phyloP scores from a whole-genome alignment of 441 rosid genomes.

The Lepidium campestre region DNA sequence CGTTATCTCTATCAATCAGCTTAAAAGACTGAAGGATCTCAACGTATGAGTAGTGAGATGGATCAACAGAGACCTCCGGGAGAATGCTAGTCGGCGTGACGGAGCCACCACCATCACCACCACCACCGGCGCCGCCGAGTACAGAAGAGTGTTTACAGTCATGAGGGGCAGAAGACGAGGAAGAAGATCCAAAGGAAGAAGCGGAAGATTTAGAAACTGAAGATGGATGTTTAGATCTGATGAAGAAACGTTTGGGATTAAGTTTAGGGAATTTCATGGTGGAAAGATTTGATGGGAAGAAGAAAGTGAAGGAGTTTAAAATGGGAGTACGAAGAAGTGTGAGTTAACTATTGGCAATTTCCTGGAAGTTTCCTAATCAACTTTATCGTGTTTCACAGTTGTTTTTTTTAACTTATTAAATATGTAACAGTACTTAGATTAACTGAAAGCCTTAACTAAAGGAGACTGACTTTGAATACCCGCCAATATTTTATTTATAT shows the following conservation, averaged over 20 bases:
- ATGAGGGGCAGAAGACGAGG: slow-evolving; percentile 16
- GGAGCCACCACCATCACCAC: not conserved
- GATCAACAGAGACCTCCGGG: slow-evolving; percentile 35
- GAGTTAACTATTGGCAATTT: slow-evolving; percentile 39
- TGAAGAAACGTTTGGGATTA: slow-evolving; percentile 59
- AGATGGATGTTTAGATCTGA: slow-evolving; percentile 36
- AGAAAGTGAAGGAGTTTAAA: slow-evolving; percentile 20
- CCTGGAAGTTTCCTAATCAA: slow-evolving; percentile 56
- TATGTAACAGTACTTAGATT: not conserved
- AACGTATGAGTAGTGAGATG: slow-evolving; percentile 27
- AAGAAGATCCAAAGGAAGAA: slow-evolving; percentile 33
- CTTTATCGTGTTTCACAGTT: slow-evolving; percentile 7
- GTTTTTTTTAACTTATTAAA: not conserved
- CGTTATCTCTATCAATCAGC: slow-evolving; percentile 54
- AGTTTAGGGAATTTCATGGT: slow-evolving; percentile 50
- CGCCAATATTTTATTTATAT: no score
- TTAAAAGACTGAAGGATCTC: slow-evolving; percentile 53
- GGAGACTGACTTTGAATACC: no score
- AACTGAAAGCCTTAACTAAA: no score
- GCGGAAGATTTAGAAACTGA: slow-evolving; percentile 38
- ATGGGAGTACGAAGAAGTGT: slow-evolving; percentile 23
- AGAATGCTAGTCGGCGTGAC: slow-evolving; percentile 69
- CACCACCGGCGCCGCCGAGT: not conserved
- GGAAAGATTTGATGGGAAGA: not conserved
- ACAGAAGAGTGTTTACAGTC: slow-evolving; percentile 9